A percentile compares a stretch with the other conserved stretches of the same genome.
phyloP scores from a whole-genome alignment of 495 filamentous ascomycete genomes.

The Neurospora hispaniola region DNA sequence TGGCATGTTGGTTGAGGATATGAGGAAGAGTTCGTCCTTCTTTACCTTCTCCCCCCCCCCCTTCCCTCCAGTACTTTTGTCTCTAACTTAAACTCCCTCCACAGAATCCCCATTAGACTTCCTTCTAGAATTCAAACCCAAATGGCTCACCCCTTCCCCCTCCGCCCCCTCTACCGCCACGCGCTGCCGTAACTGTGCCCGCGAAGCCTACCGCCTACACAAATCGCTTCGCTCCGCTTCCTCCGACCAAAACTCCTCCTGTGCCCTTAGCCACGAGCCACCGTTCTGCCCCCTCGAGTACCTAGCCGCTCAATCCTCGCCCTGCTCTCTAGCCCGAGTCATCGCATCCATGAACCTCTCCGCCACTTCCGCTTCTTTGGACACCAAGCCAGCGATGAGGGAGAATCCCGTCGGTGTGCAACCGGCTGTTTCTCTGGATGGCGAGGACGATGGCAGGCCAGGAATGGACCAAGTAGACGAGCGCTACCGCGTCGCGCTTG shows the following conservation, averaged over 20 bases:
- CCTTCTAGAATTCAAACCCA: slow-evolving; percentile 80
- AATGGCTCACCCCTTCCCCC: slow-evolving; percentile 83
- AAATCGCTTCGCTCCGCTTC: slow-evolving; percentile 11
- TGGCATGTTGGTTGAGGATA: slow-evolving; percentile 71
- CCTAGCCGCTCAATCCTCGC: background rate
- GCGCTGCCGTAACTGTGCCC: slow-evolving; percentile 81
- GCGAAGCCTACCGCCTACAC: slow-evolving; percentile 44
- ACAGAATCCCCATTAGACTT: slow-evolving; percentile 26
- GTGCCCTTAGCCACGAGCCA: background rate
- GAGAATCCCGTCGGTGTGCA: background rate
- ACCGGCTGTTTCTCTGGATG: background rate
- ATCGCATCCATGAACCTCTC: background rate
- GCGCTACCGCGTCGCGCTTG: slow-evolving; percentile 3
- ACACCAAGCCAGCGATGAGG: background rate
- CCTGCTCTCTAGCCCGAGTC: background rate
- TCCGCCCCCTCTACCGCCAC: slow-evolving; percentile 53
- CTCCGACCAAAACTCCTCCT: background rate
- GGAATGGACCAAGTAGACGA: background rate
- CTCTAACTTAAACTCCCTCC: too few species aligned
- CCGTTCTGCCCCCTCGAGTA: background rate
- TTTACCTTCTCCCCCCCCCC: background rate
- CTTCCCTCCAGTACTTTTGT: background rate
- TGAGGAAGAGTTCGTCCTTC: slow-evolving; percentile 39
- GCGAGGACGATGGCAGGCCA: background rate
- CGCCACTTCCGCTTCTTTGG: background rate